Evolutionary conservation across 495 filamentous ascomycete species (phyloP).

Genomic region (Aspergillus coremiiformis): DNA sequence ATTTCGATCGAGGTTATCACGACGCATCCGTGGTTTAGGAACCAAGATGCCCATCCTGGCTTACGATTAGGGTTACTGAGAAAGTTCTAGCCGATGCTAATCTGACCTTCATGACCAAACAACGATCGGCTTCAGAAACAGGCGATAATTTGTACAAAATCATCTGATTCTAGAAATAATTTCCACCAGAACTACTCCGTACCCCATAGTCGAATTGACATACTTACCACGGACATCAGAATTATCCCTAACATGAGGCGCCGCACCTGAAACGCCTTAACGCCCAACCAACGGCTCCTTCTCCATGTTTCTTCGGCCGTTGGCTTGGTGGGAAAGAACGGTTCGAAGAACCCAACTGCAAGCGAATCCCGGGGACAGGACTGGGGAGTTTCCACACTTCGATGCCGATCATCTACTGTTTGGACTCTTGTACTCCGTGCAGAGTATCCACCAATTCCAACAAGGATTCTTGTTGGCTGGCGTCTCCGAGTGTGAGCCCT

Average conservation of each 20-base stretch:
- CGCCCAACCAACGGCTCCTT: too few species aligned
- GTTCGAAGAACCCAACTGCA: not conserved
- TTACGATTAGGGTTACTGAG: slow-evolving; percentile 44
- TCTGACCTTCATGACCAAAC: slow-evolving; percentile 42
- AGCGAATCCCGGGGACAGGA: not conserved
- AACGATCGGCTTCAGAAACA: slow-evolving; percentile 22
- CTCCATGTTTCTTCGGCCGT: too few species aligned
- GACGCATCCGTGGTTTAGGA: slow-evolving; percentile 38
- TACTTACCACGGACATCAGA: slow-evolving; percentile 15
- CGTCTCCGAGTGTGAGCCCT: too few species aligned
- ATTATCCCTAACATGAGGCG: not conserved
- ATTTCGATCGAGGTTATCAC: slow-evolving; percentile 42
- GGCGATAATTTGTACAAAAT: slow-evolving; percentile 44
- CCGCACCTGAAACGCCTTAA: not conserved
- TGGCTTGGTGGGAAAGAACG: not conserved
- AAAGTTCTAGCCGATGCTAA: slow-evolving; percentile 38
- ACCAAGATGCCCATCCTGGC: slow-evolving; percentile 46
- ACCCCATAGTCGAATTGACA: slow-evolving; percentile 10
- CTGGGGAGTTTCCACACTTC: not conserved
- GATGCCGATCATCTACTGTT: not conserved
- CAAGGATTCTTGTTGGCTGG: not conserved
- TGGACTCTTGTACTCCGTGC: not conserved
- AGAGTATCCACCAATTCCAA: not conserved
- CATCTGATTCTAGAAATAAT: slow-evolving; percentile 26
- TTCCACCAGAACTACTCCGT: not conserved